Evolutionary conservation across 345 rosid genomes (phyloP), one percentile per base, ranked within the genome.

Genomic region (Excoecaria cochinchinensis): DNA sequence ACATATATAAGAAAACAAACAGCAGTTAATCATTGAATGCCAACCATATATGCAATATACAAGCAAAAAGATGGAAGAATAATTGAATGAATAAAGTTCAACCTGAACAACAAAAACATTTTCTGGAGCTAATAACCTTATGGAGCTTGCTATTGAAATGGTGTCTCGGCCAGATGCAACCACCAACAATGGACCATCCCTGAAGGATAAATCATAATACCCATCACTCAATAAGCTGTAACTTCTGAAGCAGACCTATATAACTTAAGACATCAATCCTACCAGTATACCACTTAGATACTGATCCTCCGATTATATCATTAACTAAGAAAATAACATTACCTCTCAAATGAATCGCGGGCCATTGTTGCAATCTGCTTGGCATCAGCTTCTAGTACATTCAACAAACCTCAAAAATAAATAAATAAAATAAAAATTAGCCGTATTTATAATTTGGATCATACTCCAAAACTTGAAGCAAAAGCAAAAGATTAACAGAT

Each of bases 121-220:
- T 13, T 76, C 73, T 46, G 79, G 69, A 40, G 79, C 83, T 61
- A 80, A 80, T 67, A 19, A 63, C 53, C 69, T 80, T 21, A 80
- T 72, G 38, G 77, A 80, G 48, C 74, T 76, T n/a, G 83, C 74
- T 57, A 75, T 70, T 5, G 79, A 46, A 76, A 80, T 72, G 46
- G 83, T 80, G 46, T 80, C 83, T 60, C 79, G 40, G 10, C 83
- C 83, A 4, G 83, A 76, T 19, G 83, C 79, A 58, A 80, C 76
- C 57, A 80, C 77, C 76, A 80, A 80, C 31, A 72, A 40, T 9
- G 83, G 83, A 7, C 83, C 83, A 42, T 80, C 76, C 70, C 83
- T 80, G 77, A 14, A 74, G 17, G 11, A 58, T 52, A 60, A 38
- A 69, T 51, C 44, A 48, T 38, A 38, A 69, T 2, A 6, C 5